Percentiles rank a stretch among this genome's conserved stretches.
These are phyloP conservation scores for Coelastrella sp. DNA, from an alignment of 139 green algal genomes.

Conservation along the genomic window DNA sequence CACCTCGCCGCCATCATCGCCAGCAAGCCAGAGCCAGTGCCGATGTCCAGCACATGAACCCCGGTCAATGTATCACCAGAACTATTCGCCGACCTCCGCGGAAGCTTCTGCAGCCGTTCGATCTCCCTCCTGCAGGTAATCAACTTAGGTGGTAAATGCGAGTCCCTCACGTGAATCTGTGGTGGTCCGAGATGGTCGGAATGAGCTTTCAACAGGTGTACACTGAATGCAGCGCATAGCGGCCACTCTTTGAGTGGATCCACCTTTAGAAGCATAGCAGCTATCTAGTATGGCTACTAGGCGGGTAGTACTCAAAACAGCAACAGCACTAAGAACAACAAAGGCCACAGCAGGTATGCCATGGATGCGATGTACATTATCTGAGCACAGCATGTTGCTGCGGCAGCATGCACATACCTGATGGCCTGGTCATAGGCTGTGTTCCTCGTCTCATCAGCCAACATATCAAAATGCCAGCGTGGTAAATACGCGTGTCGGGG, in stretches of 20 bases:
- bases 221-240: too few species aligned
- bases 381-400: background rate
- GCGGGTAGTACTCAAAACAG: too few species aligned
- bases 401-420: background rate
- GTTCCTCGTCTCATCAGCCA: slow-evolving; percentile 80
- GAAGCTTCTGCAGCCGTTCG: background rate
- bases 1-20: slow-evolving; percentile 84
- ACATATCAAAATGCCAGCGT: slow-evolving; percentile 92
- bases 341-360: too few species aligned
- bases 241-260: too few species aligned
- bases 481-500: slow-evolving; percentile 76
- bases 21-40: slow-evolving; percentile 80
- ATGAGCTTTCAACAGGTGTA: too few species aligned
- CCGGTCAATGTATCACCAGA: background rate
- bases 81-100: background rate
- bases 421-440: slow-evolving; percentile 79
- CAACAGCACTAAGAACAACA: too few species aligned
- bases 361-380: too few species aligned
- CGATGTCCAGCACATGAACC: slow-evolving; percentile 80
- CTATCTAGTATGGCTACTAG: too few species aligned
- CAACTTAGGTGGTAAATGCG: background rate
- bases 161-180: too few species aligned
- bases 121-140: background rate
- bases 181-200: too few species aligned
- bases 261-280: too few species aligned